Evolutionary conservation across 176 grass and related monocot species (phyloP).

Genomic region (Saccharum officinarum): DNA sequence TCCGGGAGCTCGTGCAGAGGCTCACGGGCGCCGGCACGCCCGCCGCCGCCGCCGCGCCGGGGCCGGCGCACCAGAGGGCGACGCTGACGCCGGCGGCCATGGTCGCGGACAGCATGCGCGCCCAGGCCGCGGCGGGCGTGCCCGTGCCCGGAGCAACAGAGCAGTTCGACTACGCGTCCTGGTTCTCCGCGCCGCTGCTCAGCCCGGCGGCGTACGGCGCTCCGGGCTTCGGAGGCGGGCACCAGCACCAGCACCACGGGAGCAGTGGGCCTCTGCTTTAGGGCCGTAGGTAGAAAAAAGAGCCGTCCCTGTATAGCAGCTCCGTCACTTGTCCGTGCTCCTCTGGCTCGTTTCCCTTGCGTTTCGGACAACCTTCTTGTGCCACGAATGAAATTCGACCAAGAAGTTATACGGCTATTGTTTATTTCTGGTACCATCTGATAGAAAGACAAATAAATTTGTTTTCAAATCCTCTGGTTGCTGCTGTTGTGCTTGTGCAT

Average conservation of each 20-base stretch:
- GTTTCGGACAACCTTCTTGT: background rate
- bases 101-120: background rate
- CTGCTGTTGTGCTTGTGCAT: background rate
- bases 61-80: background rate
- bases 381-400: background rate
- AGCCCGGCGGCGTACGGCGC: constrained; percentile 50
- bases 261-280: constrained; percentile 8
- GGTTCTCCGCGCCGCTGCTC: constrained; percentile 55
- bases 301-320: background rate
- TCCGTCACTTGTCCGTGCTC: background rate
- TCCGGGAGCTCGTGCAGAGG: constrained; percentile 65
- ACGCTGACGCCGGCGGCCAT: background rate
- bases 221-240: constrained; percentile 4
- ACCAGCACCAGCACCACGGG: background rate
- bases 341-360: background rate
- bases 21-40: constrained; percentile 45
- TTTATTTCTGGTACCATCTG: background rate
- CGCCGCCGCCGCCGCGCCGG: background rate
- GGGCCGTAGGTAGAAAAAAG: background rate
- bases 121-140: background rate
- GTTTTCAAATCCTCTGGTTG: no score
- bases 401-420: background rate
- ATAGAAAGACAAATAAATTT: background rate
- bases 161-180: constrained; percentile 48
- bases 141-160: background rate